Conservation (phyloP, 805 yeast genomes). For the Yarrowia sp. region DNA sequence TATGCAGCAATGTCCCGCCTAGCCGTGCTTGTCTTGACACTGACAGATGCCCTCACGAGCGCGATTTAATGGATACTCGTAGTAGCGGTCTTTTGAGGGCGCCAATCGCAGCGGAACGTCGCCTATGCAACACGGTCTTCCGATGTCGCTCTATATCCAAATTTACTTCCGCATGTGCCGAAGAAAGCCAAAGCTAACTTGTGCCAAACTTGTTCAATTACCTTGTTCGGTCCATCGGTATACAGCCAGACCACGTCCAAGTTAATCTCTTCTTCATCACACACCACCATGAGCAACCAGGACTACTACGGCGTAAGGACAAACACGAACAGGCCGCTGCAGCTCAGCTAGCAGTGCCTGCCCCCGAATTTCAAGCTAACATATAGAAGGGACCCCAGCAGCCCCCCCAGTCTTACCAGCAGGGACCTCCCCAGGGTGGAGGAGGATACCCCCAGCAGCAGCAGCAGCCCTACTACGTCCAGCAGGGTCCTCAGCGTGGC, state of each 20-base stretch:
- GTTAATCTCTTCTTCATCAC: constrained; percentile 6
- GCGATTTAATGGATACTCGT: neutral
- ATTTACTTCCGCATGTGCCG: constrained; percentile 7
- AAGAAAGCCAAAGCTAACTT: constrained; percentile 22
- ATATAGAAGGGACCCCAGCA: constrained; percentile 19
- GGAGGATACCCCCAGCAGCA: constrained; percentile 15
- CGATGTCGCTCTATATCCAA: neutral
- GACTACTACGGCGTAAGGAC: constrained; percentile 22
- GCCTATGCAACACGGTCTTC: constrained; percentile 3
- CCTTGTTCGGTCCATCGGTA: constrained; percentile 6
- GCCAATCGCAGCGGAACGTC: neutral
- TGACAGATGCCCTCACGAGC: neutral
- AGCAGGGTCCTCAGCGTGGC: neutral
- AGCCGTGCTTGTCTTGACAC: neutral
- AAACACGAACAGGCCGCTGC: neutral
- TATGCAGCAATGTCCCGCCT: constrained; percentile 21
- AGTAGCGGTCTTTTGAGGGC: no score
- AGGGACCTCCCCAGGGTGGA: constrained; percentile 21
- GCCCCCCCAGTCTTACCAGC: constrained; percentile 26
- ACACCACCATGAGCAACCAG: constrained; percentile 23
- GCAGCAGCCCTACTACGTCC: constrained; percentile 26
- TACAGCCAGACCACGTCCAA: constrained; percentile 10
- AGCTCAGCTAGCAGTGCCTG: neutral
- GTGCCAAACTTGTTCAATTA: constrained; percentile 7
- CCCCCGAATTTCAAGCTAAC: neutral